phyloP scores from a whole-genome alignment of 2,329 filamentous ascomycete genomes.

The Arthrobotrys sphaeroides region DNA sequence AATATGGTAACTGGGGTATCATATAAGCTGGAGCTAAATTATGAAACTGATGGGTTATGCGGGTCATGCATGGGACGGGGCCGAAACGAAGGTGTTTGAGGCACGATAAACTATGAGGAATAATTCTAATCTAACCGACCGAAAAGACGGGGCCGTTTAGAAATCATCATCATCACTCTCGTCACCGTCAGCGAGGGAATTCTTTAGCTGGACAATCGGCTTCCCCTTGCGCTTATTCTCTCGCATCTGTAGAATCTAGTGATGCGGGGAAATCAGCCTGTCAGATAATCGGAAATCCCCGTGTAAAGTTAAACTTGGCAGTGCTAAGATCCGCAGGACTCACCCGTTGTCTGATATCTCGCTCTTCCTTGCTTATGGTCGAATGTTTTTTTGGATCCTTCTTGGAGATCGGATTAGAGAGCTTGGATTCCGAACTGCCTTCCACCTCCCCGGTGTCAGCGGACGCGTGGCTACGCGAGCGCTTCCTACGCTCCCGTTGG shows the following conservation, averaged over 20 bases:
- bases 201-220: conserved; percentile 36
- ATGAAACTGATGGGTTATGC: background rate
- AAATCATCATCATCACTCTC: conserved; percentile 46
- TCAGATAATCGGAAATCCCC: conserved; percentile 22
- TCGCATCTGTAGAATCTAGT: conserved; percentile 43
- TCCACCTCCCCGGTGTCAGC: conserved; percentile 2
- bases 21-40: background rate
- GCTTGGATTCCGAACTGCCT: background rate
- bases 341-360: conserved; percentile 43
- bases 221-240: conserved; percentile 49
- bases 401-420: background rate
- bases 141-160: conserved; percentile 3
- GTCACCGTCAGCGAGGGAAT: conserved; percentile 9
- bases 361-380: conserved; percentile 43
- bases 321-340: background rate
- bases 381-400: conserved; percentile 21
- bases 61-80: background rate
- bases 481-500: conserved; percentile 42
- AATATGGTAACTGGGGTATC: conserved; percentile 7
- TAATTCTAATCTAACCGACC: background rate
- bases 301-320: conserved; percentile 29
- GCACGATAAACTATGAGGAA: background rate
- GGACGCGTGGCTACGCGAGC: conserved; percentile 7
- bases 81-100: conserved; percentile 1
- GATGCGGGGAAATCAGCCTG: conserved; percentile 2